These are phyloP conservation scores for Hypoxylon sp. DNA, from an alignment of 2,329 filamentous ascomycete species.

Conservation along the genomic window DNA sequence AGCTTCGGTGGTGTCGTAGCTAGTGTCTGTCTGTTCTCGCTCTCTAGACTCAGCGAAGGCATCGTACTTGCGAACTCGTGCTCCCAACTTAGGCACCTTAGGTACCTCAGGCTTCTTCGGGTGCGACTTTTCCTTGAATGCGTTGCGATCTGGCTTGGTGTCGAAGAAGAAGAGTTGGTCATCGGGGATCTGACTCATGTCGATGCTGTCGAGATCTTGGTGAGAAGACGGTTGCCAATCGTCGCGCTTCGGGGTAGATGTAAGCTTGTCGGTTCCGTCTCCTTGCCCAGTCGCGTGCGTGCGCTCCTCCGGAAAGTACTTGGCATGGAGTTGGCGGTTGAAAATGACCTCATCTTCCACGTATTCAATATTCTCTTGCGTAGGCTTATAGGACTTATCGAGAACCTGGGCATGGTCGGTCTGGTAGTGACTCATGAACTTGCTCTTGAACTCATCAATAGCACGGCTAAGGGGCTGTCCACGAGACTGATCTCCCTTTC, in stretches of 20 bases:
- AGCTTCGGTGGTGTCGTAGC: too few relatives aligned
- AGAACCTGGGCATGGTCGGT: neutral
- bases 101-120: too few relatives aligned
- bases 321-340: neutral
- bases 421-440: neutral
- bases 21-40: too few relatives aligned
- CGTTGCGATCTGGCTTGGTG: too few relatives aligned
- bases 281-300: neutral
- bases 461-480: neutral
- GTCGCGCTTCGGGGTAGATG: too few relatives aligned
- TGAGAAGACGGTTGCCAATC: too few relatives aligned
- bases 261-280: neutral
- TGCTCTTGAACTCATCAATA: neutral
- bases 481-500: neutral
- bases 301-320: neutral
- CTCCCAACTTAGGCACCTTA: too few relatives aligned
- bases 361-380: neutral
- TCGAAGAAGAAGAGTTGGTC: neutral
- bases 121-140: too few relatives aligned
- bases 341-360: neutral
- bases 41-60: too few relatives aligned
- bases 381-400: neutral
- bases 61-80: too few relatives aligned
- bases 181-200: too few relatives aligned
- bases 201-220: too few relatives aligned